A percentile compares a stretch with the other conserved stretches of the same genome.
Evolutionary conservation across 768 basidiomycete species (phyloP).

Genomic region (Hericium alpestre): DNA sequence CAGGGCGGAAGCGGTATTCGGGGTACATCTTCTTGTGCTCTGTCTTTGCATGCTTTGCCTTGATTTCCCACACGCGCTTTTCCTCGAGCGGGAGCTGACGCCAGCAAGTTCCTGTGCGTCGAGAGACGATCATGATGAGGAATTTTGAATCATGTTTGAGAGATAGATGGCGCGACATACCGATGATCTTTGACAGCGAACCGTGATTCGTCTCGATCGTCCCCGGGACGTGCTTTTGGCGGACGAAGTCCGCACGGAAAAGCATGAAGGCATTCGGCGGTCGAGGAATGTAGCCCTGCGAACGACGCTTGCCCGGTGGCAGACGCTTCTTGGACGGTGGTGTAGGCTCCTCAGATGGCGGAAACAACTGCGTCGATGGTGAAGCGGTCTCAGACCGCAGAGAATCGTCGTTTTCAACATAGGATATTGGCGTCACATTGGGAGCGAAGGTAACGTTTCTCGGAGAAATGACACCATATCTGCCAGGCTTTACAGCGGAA

Average conservation of each 20-base stretch:
- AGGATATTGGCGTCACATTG: conserved; percentile 48
- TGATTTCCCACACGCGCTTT: conserved; percentile 61
- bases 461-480: conserved; percentile 36
- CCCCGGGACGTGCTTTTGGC: conserved; percentile 39
- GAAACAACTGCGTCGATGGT: conserved; percentile 38
- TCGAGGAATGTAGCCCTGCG: conserved; percentile 30
- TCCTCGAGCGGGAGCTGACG: conserved; percentile 58
- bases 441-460: conserved; percentile 52
- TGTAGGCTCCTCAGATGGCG: conserved; percentile 35
- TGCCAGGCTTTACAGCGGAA: conserved; percentile 38
- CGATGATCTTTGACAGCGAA: conserved; percentile 40
- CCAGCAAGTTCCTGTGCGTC: conserved; percentile 41
- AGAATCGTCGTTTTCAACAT: conserved; percentile 25
- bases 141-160: no score
- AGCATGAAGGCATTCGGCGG: conserved; percentile 31
- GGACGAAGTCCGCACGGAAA: conserved; percentile 20
- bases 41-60: conserved; percentile 64
- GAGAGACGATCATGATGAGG: neutral
- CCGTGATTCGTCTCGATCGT: conserved; percentile 41
- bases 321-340: conserved; percentile 34
- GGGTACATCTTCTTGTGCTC: conserved; percentile 62
- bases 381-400: conserved; percentile 23
- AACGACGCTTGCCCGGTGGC: conserved; percentile 55
- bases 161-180: conserved; percentile 6
- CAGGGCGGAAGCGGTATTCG: conserved; percentile 42